Evolutionary conservation across 768 basidiomycete genomes (phyloP).

Genomic region (Russula olivacea): DNA sequence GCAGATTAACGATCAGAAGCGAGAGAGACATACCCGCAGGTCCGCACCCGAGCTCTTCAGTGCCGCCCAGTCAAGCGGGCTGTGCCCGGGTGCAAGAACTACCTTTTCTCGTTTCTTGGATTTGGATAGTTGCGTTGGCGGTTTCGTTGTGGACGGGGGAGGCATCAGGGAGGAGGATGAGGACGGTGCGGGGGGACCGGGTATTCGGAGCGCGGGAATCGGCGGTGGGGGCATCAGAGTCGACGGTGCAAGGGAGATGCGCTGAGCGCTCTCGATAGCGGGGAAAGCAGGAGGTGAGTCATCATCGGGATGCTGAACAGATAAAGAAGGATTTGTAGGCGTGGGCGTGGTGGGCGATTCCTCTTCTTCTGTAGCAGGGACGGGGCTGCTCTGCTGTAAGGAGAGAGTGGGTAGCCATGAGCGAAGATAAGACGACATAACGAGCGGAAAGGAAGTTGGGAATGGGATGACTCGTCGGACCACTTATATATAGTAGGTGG

Average conservation of each 20-base stretch:
- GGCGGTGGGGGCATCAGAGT: conserved; percentile 34
- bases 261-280: conserved; percentile 63
- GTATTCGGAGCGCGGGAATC: conserved; percentile 34
- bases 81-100: conserved; percentile 84
- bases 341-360: conserved; percentile 39
- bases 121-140: conserved; percentile 41
- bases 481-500: not conserved
- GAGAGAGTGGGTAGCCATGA: conserved; percentile 20
- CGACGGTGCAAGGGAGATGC: conserved; percentile 32
- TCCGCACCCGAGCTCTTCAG: conserved; percentile 77
- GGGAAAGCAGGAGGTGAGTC: conserved; percentile 73
- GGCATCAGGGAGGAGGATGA: conserved; percentile 40
- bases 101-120: conserved; percentile 70
- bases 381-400: conserved; percentile 22
- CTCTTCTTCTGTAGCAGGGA: conserved; percentile 8
- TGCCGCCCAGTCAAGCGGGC: conserved; percentile 90
- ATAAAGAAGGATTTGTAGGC: conserved; percentile 39
- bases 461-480: conserved; percentile 2
- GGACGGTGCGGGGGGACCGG: conserved; percentile 25
- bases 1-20: not conserved
- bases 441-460: not conserved
- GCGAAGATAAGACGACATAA: conserved; percentile 23
- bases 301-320: conserved; percentile 38
- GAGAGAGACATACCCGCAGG: conserved; percentile 51
- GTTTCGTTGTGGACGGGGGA: conserved; percentile 58